Evolutionary conservation across 257 asterid genomes (phyloP), one percentile per base, ranked within the genome.

Genomic region (Cordia subcordata): DNA sequence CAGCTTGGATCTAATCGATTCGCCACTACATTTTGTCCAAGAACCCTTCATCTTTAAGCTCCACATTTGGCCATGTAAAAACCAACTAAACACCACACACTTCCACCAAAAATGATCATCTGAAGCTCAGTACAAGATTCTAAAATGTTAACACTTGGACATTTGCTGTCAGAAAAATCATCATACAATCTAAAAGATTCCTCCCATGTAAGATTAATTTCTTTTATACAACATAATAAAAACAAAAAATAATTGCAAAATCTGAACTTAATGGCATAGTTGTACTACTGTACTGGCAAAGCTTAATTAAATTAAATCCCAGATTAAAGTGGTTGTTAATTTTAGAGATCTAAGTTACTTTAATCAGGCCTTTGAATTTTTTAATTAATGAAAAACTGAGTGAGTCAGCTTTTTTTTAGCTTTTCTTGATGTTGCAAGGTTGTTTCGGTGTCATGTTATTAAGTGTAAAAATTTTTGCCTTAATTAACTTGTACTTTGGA

Each of bases 11-110:
- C 69, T 72, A 60, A 80, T 75, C 63, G 81, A 60, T 58, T 65
- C 37, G 61, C 84, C 87, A 81, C 82, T 83, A 75, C 18, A 62
- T 58, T 71, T 75, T 81, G 81, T 69, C 82, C 57, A 51, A 69
- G 61, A 47, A 44, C 60, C 57, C 52, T 60, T 77, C 67, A 57
- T 65, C 69, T 62, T 67, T 61, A 42, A 70, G 45, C 62, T 47
- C 40, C 55, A 32, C n/a, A n/a, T n/a, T 33, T 17, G 37, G 59
- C 61, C 57, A 71, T 68, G 76, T 64, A 55, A 49, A 38, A 51
- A 54, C 62, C n/a, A n/a, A 76, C 75, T 27, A 1, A n/a, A 3
- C 35, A 27, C 35, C 35, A 13, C 37, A 21, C 46, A 49, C 68
- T 21, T 53, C 54, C 55, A 20, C 53, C 49, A 13, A 11, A 52